A percentile compares a stretch with the other conserved stretches of the same genome.
phyloP scores from a whole-genome alignment of 2,329 filamentous ascomycete genomes.

The Dactylellina cionopaga region DNA sequence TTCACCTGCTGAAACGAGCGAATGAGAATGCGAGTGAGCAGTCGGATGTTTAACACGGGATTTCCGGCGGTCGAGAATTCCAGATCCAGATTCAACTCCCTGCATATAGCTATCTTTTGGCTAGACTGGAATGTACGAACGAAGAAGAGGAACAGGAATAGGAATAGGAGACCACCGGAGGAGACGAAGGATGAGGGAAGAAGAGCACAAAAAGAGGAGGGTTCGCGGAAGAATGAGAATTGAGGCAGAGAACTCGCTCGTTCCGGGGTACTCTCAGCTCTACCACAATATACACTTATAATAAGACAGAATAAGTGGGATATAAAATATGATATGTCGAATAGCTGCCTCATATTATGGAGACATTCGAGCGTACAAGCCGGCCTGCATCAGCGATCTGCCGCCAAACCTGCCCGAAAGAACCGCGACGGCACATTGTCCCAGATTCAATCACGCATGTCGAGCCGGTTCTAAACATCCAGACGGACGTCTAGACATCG shows the following conservation, averaged over 20 bases:
- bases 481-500: no score
- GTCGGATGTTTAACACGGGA: constrained; percentile 6
- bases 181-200: not conserved
- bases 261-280: no score
- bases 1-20: constrained; percentile 32
- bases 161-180: no score
- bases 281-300: no score
- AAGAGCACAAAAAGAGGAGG: not conserved
- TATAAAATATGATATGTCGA: no score
- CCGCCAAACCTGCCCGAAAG: constrained; percentile 31
- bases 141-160: no score
- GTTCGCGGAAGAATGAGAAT: no score
- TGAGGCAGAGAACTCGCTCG: no score
- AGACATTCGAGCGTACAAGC: not conserved
- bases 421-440: not conserved
- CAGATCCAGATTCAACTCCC: constrained; percentile 29
- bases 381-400: constrained; percentile 17
- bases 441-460: constrained; percentile 6
- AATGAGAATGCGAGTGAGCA: constrained; percentile 15
- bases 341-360: not conserved
- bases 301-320: no score
- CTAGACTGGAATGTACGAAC: constrained; percentile 19
- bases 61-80: constrained; percentile 10
- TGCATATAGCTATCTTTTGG: constrained; percentile 5
- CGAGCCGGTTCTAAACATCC: not conserved